Conservation (phyloP, 768 basidiomycete species). For the Phylloporus arenicola region DNA sequence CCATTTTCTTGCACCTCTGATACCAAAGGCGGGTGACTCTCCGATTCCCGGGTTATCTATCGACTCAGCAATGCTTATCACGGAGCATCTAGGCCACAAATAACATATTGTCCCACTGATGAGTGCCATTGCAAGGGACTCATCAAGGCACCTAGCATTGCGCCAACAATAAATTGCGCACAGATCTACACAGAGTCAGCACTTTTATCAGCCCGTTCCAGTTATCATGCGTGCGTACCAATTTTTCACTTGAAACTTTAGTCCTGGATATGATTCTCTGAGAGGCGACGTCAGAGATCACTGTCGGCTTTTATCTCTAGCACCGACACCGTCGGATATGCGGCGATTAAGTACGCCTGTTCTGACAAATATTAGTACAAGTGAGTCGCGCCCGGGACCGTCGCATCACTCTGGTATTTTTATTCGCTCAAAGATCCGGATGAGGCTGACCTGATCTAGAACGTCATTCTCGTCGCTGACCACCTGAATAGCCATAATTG, state of each 20-base stretch:
- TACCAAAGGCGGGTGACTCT: neutral
- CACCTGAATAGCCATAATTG: constrained; percentile 67
- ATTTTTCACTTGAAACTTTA: neutral
- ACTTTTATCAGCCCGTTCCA: neutral
- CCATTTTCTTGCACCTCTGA: neutral
- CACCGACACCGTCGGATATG: constrained; percentile 14
- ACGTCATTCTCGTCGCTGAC: constrained; percentile 61
- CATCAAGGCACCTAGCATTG: neutral
- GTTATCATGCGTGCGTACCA: neutral
- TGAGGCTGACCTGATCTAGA: constrained; percentile 55
- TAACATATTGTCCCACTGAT: neutral
- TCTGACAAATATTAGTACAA: constrained; percentile 31
- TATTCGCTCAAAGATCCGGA: neutral
- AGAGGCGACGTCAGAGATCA: constrained; percentile 3
- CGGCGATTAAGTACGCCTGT: constrained; percentile 6
- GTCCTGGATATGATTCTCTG: constrained; percentile 3
- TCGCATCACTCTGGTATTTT: constrained; percentile 48
- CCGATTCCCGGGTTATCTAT: neutral
- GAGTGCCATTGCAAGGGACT: neutral
- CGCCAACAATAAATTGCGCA: neutral
- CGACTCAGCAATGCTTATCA: neutral
- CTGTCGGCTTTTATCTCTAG: constrained; percentile 10
- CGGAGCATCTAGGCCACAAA: neutral
- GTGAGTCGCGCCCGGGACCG: constrained; percentile 37
- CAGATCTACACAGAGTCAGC: neutral